Evolutionary conservation across 2,329 filamentous ascomycete genomes (phyloP), one percentile per base, ranked within the genome.

Genomic region (Botrytis sinoallii): DNA sequence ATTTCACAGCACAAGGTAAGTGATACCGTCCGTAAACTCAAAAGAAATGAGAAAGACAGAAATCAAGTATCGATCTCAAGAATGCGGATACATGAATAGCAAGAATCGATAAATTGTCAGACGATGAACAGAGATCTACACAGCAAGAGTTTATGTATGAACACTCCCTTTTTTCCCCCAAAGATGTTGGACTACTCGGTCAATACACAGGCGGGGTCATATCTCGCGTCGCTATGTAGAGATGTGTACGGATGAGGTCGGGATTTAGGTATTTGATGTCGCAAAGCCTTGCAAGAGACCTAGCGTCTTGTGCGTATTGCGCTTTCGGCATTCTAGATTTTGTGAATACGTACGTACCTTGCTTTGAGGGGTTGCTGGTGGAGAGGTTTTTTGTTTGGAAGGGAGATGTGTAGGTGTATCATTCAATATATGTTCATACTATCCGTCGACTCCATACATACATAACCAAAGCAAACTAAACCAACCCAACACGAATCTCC

Each of bases 391-490:
- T 32, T 32, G 32, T 32, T 32, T 32, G 32, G 32, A 32, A 32
- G 32, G 32, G 32, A 32, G 32, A 32, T 32, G 32, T 32, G 32
- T 32, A 32, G n/a, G n/a, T n/a, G n/a, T n/a, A n/a, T n/a, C n/a
- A n/a, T n/a, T n/a, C n/a, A n/a, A n/a, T n/a, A n/a, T n/a, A n/a
- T n/a, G n/a, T n/a, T n/a, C n/a, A n/a, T n/a, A n/a, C n/a, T n/a
- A n/a, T n/a, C n/a, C n/a, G n/a, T n/a, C n/a, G n/a, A n/a, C n/a
- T n/a, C n/a, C n/a, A n/a, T n/a, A n/a, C n/a, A n/a, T n/a, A n/a
- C n/a, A 46, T 18, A 44, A 3, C 20, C 44, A 48, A 0, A 48
- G 0, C 22, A 12, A 2, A 25, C 32, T 0, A 32, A 0, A 12
- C 0, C 46, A 52, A 52, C 2, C 1, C 22, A 52, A n/a, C 44